Base-by-base conservation (phyloP, 2,329 filamentous ascomycete genomes). In the Arthrobotrys musiformis region DNA sequence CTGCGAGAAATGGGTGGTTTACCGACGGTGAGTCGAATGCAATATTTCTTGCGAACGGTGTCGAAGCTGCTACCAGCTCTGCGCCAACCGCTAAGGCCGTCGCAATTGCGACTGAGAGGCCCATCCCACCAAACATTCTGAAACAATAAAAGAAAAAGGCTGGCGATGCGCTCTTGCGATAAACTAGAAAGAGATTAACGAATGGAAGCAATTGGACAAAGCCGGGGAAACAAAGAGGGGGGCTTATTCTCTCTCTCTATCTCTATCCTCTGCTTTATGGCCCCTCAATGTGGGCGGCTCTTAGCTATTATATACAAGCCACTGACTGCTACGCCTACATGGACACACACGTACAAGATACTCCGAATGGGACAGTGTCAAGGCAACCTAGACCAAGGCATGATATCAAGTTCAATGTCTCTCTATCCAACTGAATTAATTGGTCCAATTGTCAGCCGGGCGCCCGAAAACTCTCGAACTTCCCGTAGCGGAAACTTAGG, bases 21-120 rank as follows among this genome's bases (percentile, higher is more conserved):
- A 87, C 85, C 0, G 90, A 92, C 4, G 90, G 90, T 80, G 88
- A 90, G 60, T 86, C 85, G 82, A 91, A 92, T 83, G 92, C 92
- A 76, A 92, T 82, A 81, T 92, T 92, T 42, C 82, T 82, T 50
- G 81, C 80, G 63, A 82, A 82, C 17, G 80, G 80, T 15, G 81
- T 48, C 35, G 52, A 52, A 1, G 73, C 68, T 11, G 64, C 26
- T 19, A 37, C 73, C 3, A 78, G 33, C n/a, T 70, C 72, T 48
- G 66, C 66, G 33, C 44, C 60, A 35, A 77, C 33, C 35, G 70
- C 44, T 11, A 70, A 26, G 30, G 73, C 66, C 4, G 66, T 56
- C 60, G 66, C 60, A 24, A 15, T 33, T 9, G 40, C 61, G 26
- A 50, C 66, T 5, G 52, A 52, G 24, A 46, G 28, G 42, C 66